A percentile compares a stretch with the other conserved stretches of the same genome.
These are phyloP conservation scores for Talaromyces rugulosus DNA, from an alignment of 2,329 filamentous ascomycete genomes.

Conservation along the genomic window DNA sequence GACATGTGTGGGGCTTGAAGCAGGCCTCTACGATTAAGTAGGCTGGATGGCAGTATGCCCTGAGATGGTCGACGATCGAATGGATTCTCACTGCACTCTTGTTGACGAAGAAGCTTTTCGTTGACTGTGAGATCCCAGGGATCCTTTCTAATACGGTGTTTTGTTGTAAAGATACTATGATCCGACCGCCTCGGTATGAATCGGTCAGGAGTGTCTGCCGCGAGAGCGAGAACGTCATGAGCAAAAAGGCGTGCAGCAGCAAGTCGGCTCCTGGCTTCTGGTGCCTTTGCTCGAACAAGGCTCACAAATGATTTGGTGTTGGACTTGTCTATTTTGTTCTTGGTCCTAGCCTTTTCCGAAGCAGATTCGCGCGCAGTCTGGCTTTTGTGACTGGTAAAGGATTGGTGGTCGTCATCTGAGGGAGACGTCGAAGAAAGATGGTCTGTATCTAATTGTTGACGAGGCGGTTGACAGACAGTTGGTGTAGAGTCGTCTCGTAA, in stretches of 20 bases:
- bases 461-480: not conserved
- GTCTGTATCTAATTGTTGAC: not conserved
- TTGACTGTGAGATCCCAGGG: conserved; percentile 41
- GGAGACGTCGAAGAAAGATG: not conserved
- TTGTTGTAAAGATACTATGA: conserved; percentile 40
- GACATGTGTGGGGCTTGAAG: conserved; percentile 25
- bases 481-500: not conserved
- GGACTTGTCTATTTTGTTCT: not conserved
- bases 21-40: conserved; percentile 11
- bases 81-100: conserved; percentile 46
- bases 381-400: not conserved
- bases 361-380: not conserved
- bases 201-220: conserved; percentile 40
- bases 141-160: conserved; percentile 51
- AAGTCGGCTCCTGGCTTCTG: not conserved
- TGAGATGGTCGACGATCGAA: conserved; percentile 45
- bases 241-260: not conserved
- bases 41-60: conserved; percentile 15
- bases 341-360: not conserved
- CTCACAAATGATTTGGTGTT: not conserved
- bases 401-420: not conserved
- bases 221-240: not conserved
- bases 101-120: conserved; percentile 45
- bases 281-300: not conserved
- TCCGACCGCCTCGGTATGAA: conserved; percentile 52